These are phyloP conservation scores for Cucumis melo DNA, from an alignment of 306 rosid genomes.

Conservation along the genomic window DNA sequence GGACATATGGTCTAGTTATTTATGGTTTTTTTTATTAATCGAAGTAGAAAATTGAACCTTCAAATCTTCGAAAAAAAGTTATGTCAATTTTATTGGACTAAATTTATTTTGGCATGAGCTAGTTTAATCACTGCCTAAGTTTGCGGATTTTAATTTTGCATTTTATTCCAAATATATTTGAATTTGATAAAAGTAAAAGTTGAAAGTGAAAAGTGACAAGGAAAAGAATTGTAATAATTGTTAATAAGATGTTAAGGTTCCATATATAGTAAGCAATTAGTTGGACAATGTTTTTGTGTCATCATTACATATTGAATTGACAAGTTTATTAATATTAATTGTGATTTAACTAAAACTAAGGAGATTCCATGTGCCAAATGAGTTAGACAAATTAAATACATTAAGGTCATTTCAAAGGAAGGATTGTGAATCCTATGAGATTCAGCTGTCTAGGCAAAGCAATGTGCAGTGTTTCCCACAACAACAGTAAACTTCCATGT, in stretches of 20 bases:
- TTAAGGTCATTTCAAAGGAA: constrained; percentile 6
- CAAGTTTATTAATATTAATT: background rate
- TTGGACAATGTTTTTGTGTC: background rate
- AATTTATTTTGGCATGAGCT: no score
- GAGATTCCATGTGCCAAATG: constrained; percentile 9
- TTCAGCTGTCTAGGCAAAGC: constrained; percentile 6
- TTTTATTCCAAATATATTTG: background rate
- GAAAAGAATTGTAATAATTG: background rate
- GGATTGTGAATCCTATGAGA: background rate
- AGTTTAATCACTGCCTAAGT: background rate
- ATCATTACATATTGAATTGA: background rate
- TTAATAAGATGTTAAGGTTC: constrained; percentile 4
- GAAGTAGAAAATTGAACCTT: no score
- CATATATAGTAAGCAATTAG: background rate
- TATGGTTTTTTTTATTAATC: no score
- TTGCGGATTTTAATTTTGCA: background rate
- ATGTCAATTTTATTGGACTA: no score
- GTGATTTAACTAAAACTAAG: constrained; percentile 10
- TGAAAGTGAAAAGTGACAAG: background rate
- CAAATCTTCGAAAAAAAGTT: no score
- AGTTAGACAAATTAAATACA: background rate
- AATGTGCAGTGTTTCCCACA: constrained; percentile 12
- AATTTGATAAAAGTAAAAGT: background rate
- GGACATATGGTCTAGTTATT: no score
- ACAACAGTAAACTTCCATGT: background rate